These are phyloP conservation scores for Fraxinus dipetala DNA, from an alignment of 305 asterid species.

Conservation along the genomic window DNA sequence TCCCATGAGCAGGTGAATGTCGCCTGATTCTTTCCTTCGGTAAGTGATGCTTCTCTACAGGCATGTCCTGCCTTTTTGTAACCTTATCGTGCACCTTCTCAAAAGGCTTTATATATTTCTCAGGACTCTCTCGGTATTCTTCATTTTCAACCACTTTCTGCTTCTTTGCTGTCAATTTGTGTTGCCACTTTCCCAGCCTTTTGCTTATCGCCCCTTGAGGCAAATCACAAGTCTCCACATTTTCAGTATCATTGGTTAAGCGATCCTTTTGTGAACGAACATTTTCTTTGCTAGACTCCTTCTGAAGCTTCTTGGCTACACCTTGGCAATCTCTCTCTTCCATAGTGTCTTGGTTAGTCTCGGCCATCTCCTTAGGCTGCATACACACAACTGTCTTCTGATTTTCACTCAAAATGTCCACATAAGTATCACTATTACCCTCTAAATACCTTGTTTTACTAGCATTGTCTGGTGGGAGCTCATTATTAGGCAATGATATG, in stretches of 20 bases:
- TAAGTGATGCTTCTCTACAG: background rate
- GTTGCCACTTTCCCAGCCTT: conserved; percentile 17
- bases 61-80: conserved; percentile 9
- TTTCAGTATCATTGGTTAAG: conserved; percentile 7
- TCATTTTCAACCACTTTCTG: background rate
- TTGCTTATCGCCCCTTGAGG: background rate
- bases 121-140: background rate
- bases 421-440: background rate
- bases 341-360: conserved; percentile 6
- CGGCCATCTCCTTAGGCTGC: background rate
- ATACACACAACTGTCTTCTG: background rate
- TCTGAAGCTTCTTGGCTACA: conserved; percentile 1
- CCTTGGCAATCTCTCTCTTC: background rate
- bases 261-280: background rate
- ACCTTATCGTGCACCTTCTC: background rate
- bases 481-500: conserved; percentile 14
- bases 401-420: conserved; percentile 14
- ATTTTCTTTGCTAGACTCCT: conserved; percentile 3
- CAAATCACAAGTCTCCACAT: background rate
- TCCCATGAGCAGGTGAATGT: background rate
- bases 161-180: background rate
- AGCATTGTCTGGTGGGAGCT: conserved; percentile 17
- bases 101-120: conserved; percentile 13
- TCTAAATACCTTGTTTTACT: conserved; percentile 22
- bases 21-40: background rate